phyloP scores from a whole-genome alignment of 495 filamentous ascomycete species.

The Lichenothelia convexa region DNA sequence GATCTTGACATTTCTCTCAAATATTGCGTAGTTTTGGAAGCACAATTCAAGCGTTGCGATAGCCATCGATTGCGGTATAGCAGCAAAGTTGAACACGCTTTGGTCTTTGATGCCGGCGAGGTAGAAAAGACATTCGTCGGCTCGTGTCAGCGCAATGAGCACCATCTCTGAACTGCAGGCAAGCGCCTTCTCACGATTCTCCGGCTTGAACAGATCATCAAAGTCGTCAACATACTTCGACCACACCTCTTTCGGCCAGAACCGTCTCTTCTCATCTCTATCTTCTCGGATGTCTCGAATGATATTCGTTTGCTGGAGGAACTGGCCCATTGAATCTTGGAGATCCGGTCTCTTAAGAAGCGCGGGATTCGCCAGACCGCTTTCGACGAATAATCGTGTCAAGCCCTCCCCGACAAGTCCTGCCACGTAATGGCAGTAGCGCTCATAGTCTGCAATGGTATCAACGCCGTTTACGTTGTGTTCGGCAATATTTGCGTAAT shows the following conservation, averaged over 20 bases:
- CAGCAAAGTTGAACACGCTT: slow-evolving; percentile 98
- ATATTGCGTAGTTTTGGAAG: slow-evolving; percentile 82
- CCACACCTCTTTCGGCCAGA: slow-evolving; percentile 95
- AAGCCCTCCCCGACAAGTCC: slow-evolving; percentile 87
- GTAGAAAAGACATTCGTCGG: slow-evolving; percentile 89
- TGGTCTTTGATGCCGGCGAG: slow-evolving; percentile 91
- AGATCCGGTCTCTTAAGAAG: slow-evolving; percentile 61
- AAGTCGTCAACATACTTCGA: slow-evolving; percentile 80
- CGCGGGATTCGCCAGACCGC: slow-evolving; percentile 68
- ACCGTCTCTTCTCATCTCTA: slow-evolving; percentile 63
- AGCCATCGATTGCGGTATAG: slow-evolving; percentile 96
- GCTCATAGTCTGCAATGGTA: slow-evolving; percentile 74
- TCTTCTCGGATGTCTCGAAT: slow-evolving; percentile 92
- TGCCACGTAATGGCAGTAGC: slow-evolving; percentile 97
- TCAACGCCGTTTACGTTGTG: slow-evolving; percentile 60
- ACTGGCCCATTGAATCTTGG: slow-evolving; percentile 89
- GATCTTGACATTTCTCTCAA: slow-evolving; percentile 83
- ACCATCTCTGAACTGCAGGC: slow-evolving; percentile 92
- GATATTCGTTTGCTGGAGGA: slow-evolving; percentile 96
- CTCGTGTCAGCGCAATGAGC: slow-evolving; percentile 68
- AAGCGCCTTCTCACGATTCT: slow-evolving; percentile 62
- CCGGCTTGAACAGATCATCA: slow-evolving; percentile 70
- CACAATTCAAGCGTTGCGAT: slow-evolving; percentile 84
- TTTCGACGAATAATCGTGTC: slow-evolving; percentile 80
- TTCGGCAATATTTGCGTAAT: slow-evolving; percentile 71